Base-by-base conservation (phyloP, 106 monocot species). In the Platanthera zijinensis region DNA sequence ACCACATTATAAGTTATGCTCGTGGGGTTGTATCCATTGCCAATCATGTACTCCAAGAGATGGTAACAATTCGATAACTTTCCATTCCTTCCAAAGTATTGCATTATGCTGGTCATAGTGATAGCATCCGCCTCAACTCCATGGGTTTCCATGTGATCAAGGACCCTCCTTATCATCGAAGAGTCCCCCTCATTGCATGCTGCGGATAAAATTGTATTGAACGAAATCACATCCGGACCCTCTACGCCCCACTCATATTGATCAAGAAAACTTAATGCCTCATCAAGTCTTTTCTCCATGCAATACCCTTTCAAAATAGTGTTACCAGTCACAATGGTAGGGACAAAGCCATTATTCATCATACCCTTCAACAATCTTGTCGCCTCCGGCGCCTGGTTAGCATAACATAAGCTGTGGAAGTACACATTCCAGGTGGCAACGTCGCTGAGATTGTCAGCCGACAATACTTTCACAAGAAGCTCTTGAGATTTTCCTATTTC, bases 261-360 rank as follows among this genome's bases (percentile, higher is more conserved):
- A 74, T 86, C 82, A 11, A 84, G 72, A 39, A 83, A 53, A 50
- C 51, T 50, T 9, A 90, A 71, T 61, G 89, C 86, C 71, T 83
- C 73, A 17, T 84, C 73, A 17, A 86, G 21, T 46, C 76, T 80
- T 7, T 76, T 4, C 72, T 86, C 89, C 78, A 47, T 69, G 73
- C 86, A 86, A 53, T 82, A 66, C 17, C 89, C 89, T 78, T 80
- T 90, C 46, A 90, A 68, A 75, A 90, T 78, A 47, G 82, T 84
- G 75, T 86, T 90, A 74, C 73, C 84, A 67, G 86, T 90, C 64
- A 67, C 78, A 73, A 59, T 77, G 56, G 62, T 84, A 14, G 82
- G 84, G 22, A 75, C 18, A 69, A 86, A 75, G 3, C 89, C 84
- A 54, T 68, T 52, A 46, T 71, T 75, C 6, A 80, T 56, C 82